A percentile compares a stretch with the other conserved stretches of the same genome.
Conservation (phyloP, 1,284 basidiomycete genomes). For the Ustilago crameri region DNA sequence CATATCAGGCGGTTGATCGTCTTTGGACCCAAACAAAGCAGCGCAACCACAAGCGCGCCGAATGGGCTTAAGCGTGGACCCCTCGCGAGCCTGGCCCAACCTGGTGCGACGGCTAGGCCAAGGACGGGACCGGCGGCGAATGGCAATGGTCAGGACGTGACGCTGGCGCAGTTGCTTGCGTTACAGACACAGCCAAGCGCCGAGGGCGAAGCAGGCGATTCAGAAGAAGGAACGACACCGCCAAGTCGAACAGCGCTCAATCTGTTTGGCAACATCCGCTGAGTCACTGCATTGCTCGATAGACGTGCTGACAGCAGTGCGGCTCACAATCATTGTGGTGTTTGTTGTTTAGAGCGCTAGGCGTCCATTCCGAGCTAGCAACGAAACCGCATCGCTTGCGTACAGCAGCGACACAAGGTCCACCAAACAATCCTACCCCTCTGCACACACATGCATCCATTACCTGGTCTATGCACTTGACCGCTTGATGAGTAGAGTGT, state of each 20-base stretch:
- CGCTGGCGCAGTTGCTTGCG: slow-evolving; percentile 27
- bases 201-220: slow-evolving; percentile 6
- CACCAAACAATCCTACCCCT: no score
- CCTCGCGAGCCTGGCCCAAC: not conserved
- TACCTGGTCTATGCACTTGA: not conserved
- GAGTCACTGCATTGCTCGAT: not conserved
- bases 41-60: not conserved
- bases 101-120: slow-evolving; percentile 1
- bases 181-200: slow-evolving; percentile 7
- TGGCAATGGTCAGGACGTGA: slow-evolving; percentile 14
- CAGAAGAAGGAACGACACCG: slow-evolving; percentile 8
- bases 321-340: no score
- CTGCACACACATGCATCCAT: not conserved
- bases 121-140: not conserved
- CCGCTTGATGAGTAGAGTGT: not conserved
- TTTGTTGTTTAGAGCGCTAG: no score
- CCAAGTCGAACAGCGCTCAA: slow-evolving; percentile 23
- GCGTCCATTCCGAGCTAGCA: no score
- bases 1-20: slow-evolving; percentile 90
- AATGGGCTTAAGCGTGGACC: slow-evolving; percentile 8
- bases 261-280: slow-evolving; percentile 39
- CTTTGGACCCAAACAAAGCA: slow-evolving; percentile 75
- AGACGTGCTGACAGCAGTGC: not conserved
- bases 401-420: no score
- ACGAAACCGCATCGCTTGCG: no score